Base-by-base conservation (phyloP, 176 grass and related monocot genomes). In the Pharus latifolius region DNA sequence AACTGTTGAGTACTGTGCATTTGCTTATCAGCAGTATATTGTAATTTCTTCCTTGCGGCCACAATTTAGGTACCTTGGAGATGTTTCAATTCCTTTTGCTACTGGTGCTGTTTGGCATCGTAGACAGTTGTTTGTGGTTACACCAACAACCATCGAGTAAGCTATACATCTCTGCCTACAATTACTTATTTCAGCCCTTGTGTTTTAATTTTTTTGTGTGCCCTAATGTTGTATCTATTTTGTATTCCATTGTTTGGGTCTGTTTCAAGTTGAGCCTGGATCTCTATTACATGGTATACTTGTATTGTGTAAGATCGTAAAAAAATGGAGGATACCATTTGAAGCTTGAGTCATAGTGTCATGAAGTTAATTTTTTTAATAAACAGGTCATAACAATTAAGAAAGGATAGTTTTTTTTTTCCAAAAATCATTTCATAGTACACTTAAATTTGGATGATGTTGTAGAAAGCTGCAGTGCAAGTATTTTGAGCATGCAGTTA, bases 71-170 rank as follows among this genome's bases (percentile, higher is more conserved):
- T 99, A 85, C 78, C 87, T 99, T 40, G 95, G 95, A 69, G 95
- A 99, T 88, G 95, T 94, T 61, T 88, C 90, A 8, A 99, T 99
- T 88, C 95, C 95, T 17, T 91, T 83, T 83, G 87, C 95, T 30
- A 98, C 95, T 78, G 87, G 95, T 84, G 95, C 81, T 6, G 87
- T 98, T 78, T 98, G 95, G 95, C 95, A 98, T 60, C 84, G 84
- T 27, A 92, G 95, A 46, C 95, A 99, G 69, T 84, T 99, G 58
- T 99, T 99, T 88, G 95, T 98, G 75, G 90, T 82, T 75, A 99
- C 95, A 67, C 95, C 95, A 20, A 99, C 95, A 77, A 98, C 95
- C 48, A 94, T 99, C 2, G 95, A 99, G 95, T 94, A 99, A 93
- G 94, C 60, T 79, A 67, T 58, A 76, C 16, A 26, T 47, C 66